phyloP scores from a whole-genome alignment of 352 stramenopile species.

The Elongisporangium undulatum region DNA sequence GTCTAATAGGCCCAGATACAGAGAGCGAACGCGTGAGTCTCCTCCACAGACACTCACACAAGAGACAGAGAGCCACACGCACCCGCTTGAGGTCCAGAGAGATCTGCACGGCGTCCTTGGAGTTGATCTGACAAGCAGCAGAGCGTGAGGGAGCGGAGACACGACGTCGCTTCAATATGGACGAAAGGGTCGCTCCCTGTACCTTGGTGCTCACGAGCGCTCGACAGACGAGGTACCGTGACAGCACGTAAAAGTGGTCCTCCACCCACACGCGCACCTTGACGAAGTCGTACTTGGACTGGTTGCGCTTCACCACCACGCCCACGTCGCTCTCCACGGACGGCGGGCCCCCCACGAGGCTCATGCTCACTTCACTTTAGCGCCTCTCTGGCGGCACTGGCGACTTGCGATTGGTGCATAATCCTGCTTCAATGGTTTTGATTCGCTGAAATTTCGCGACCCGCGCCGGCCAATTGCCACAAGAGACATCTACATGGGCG shows the following conservation, averaged over 20 bases:
- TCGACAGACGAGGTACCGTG: constrained; percentile 79
- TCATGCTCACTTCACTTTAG: constrained; percentile 1
- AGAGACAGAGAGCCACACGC: constrained; percentile 1
- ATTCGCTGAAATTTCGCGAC: constrained; percentile 3
- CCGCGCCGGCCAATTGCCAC: background rate
- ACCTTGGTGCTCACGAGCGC: constrained; percentile 85
- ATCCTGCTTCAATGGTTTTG: background rate
- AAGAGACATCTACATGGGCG: constrained; percentile 10
- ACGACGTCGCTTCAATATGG: background rate
- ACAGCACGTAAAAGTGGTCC: constrained; percentile 88
- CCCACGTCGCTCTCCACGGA: constrained; percentile 25
- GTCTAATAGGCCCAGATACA: constrained; percentile 39
- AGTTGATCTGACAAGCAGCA: constrained; percentile 54
- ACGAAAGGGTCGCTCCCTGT: no score
- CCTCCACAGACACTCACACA: background rate
- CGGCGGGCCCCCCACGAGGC: constrained; percentile 4
- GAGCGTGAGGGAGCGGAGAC: background rate
- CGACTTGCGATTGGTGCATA: constrained; percentile 8
- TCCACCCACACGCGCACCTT: constrained; percentile 89
- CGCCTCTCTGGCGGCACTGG: background rate
- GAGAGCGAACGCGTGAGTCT: background rate
- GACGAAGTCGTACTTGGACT: constrained; percentile 90
- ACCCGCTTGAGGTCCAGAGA: constrained; percentile 86
- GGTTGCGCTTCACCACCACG: constrained; percentile 71
- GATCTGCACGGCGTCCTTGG: constrained; percentile 83